Evolutionary conservation across 306 rosid species (phyloP), one percentile per base, ranked within the genome.

Genomic region (Cucumis cinereus): DNA sequence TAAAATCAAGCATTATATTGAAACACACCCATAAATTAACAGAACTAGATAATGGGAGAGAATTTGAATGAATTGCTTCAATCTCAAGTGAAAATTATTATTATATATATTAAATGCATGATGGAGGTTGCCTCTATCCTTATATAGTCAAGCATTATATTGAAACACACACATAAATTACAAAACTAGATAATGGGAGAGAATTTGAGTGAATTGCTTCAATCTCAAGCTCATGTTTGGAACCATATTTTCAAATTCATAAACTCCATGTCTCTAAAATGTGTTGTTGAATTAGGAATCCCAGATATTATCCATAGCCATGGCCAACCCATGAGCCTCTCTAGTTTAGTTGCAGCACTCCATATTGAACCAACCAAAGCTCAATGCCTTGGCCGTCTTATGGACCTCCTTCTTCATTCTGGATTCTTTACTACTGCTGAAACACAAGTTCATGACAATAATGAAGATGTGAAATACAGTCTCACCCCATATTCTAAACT

Each of bases 261-360:
- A 2, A 80, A 81, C 14, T 23, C 79, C 55, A 82, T 82, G 84
- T 56, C 84, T 20, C 73, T 83, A 6, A 83, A 83, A 77, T 84
- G 84, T 56, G 87, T 78, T 22, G 41, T 78, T 6, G 74, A 83
- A 33, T 41, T 83, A n/a, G 84, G 75, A 77, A 80, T 83, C 26
- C 82, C 77, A 17, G 84, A 83, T 49, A 53, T 77, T 16, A 83
- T 83, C 77, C 81, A 84, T 78, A 80, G 59, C 33, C 81, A 86
- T 67, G 91, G 85, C 75, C 62, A 82, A 74, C 86, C 90, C 53
- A 83, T 90, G 61, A 72, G 87, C n/a, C 87, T 88, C 14, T 76
- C 90, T 7, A 8, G 61, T 30, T 86, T 90, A 62, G 68, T 59
- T 54, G 13, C 64, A 5, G 55, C 74, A 0, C 84, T 90, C 22